Percentiles rank a stretch among this genome's conserved stretches.
Evolutionary conservation across 2,329 filamentous ascomycete genomes (phyloP).

Genomic region (Huntiella omanensis): DNA sequence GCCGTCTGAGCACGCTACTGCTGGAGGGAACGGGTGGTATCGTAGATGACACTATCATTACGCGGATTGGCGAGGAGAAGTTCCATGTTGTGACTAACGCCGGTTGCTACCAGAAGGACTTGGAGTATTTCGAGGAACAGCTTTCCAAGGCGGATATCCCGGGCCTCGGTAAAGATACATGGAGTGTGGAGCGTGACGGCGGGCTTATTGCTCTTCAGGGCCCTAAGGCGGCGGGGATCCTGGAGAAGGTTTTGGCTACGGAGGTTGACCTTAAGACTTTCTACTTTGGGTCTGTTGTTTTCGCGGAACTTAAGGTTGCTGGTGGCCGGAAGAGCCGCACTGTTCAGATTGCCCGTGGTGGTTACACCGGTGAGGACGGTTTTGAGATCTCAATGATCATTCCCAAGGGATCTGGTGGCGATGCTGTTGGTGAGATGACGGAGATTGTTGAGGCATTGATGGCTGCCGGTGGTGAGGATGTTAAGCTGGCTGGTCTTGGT

Average conservation of each 20-base stretch:
- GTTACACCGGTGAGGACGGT: conserved; percentile 95
- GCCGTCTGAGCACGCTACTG: conserved; percentile 69
- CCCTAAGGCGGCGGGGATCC: conserved; percentile 51
- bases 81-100: conserved; percentile 97
- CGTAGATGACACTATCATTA: conserved; percentile 85
- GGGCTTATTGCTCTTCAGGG: conserved; percentile 84
- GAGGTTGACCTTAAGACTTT: conserved; percentile 43
- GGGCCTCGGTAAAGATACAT: conserved; percentile 30
- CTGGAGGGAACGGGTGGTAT: conserved; percentile 72
- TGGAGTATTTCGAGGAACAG: conserved; percentile 54
- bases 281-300: conserved; percentile 63
- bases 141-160: conserved; percentile 41
- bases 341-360: conserved; percentile 60
- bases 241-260: conserved; percentile 41
- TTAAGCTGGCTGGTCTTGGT: conserved; percentile 73
- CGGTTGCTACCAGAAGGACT: conserved; percentile 75
- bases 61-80: conserved; percentile 49
- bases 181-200: conserved; percentile 51
- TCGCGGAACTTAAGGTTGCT: conserved; percentile 43
- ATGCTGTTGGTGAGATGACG: conserved; percentile 36
- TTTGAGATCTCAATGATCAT: conserved; percentile 77
- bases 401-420: conserved; percentile 29
- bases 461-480: conserved; percentile 36
- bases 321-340: conserved; percentile 25
- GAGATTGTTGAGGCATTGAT: conserved; percentile 46